phyloP scores from a whole-genome alignment of 768 basidiomycete genomes.

The Phylloporus scabripes region DNA sequence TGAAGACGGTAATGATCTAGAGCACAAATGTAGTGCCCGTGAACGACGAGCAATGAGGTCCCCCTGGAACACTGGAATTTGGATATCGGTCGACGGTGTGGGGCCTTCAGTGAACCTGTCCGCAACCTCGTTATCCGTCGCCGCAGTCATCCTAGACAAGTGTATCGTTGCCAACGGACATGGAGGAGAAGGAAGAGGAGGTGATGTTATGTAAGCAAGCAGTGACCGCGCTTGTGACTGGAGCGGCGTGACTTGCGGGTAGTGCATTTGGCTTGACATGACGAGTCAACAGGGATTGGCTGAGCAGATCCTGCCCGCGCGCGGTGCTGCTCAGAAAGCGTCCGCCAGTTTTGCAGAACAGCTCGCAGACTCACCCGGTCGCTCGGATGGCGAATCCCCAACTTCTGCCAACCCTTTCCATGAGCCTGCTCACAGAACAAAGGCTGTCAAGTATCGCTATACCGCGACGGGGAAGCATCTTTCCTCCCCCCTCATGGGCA shows the following conservation, averaged over 20 bases:
- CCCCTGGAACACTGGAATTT: not conserved
- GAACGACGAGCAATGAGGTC: constrained; percentile 1
- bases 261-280: constrained; percentile 10
- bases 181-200: not conserved
- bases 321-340: constrained; percentile 33
- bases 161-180: not conserved
- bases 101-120: not conserved
- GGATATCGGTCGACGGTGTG: not conserved
- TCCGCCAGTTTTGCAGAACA: constrained; percentile 30
- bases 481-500: constrained; percentile 30
- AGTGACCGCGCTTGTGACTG: constrained; percentile 10
- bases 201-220: constrained; percentile 13
- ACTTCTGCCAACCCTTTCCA: constrained; percentile 20
- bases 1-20: constrained; percentile 22
- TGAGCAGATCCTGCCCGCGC: constrained; percentile 21
- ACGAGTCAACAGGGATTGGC: constrained; percentile 8
- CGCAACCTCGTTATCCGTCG: not conserved
- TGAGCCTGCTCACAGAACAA: constrained; percentile 20
- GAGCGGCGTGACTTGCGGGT: constrained; percentile 11
- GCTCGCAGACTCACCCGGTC: constrained; percentile 22
- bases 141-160: not conserved
- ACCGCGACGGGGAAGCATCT: constrained; percentile 30
- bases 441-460: constrained; percentile 30
- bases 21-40: constrained; percentile 1
- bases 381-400: constrained; percentile 21